Evolutionary conservation across 2,329 filamentous ascomycete species (phyloP).

Genomic region (Allantophomopsis lycopodina): DNA sequence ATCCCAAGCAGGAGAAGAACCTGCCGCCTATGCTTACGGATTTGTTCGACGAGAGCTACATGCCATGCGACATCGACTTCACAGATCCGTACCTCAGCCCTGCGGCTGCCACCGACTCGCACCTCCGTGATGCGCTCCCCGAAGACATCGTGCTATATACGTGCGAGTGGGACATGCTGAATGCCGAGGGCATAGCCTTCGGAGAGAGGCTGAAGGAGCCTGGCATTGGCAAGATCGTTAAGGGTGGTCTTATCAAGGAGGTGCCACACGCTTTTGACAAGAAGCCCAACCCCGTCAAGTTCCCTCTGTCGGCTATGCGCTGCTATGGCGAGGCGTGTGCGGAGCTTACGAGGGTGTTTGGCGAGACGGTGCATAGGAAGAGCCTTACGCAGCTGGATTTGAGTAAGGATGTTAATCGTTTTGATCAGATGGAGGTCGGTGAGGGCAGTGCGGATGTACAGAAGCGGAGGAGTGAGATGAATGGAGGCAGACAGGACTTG

Average conservation of each 20-base stretch:
- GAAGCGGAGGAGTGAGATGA: too few species aligned
- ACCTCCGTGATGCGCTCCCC: constrained; percentile 31
- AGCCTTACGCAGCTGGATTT: constrained; percentile 12
- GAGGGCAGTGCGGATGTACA: not conserved
- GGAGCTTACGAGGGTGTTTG: constrained; percentile 15
- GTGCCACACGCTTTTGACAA: constrained; percentile 57
- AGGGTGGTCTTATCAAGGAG: constrained; percentile 41
- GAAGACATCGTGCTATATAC: constrained; percentile 42
- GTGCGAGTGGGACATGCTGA: constrained; percentile 54
- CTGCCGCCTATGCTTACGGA: constrained; percentile 42
- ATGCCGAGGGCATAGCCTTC: constrained; percentile 45
- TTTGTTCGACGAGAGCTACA: constrained; percentile 48
- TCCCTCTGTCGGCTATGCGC: constrained; percentile 14
- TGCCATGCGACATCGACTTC: constrained; percentile 27
- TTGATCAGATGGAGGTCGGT: constrained; percentile 5
- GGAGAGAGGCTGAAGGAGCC: constrained; percentile 35
- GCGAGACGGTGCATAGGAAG: constrained; percentile 8
- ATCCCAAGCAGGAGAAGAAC: constrained; percentile 39
- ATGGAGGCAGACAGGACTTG: too few species aligned
- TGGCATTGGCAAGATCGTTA: constrained; percentile 38
- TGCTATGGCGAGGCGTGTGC: constrained; percentile 18
- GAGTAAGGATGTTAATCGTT: constrained; percentile 12
- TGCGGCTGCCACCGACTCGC: constrained; percentile 35
- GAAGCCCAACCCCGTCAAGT: constrained; percentile 42
- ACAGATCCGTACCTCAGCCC: constrained; percentile 43